phyloP scores from a whole-genome alignment of 169 alveolate genomes.

The Blepharisma undulans region DNA sequence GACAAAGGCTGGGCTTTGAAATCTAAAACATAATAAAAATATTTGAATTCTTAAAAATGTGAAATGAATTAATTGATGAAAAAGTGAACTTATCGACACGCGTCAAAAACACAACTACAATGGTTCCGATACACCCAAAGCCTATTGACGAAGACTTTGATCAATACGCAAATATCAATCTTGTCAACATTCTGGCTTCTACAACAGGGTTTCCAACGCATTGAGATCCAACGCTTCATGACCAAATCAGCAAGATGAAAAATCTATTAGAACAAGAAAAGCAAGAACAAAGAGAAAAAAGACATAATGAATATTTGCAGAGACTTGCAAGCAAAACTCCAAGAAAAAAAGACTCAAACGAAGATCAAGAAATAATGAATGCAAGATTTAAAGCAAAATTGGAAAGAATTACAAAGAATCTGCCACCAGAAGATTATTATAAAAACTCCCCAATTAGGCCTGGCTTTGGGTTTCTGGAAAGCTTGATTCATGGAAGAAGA shows the following conservation, averaged over 20 bases:
- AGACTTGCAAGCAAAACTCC: background rate
- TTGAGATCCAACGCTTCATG: background rate
- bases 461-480: background rate
- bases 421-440: background rate
- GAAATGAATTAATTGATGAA: background rate
- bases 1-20: slow-evolving; percentile 4
- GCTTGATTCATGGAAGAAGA: background rate
- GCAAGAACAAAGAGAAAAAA: background rate
- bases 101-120: background rate
- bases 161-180: background rate
- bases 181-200: background rate
- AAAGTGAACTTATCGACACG: background rate
- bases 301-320: background rate
- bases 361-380: background rate
- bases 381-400: background rate
- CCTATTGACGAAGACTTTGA: background rate
- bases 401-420: background rate
- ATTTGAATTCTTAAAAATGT: background rate
- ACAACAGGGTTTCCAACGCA: background rate
- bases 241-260: background rate
- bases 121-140: slow-evolving; percentile 3
- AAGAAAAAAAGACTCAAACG: background rate
- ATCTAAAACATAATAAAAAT: background rate
- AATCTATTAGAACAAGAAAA: background rate
- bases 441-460: background rate